Base-by-base conservation (phyloP, 345 rosid genomes). In the Euclidium syriacum region DNA sequence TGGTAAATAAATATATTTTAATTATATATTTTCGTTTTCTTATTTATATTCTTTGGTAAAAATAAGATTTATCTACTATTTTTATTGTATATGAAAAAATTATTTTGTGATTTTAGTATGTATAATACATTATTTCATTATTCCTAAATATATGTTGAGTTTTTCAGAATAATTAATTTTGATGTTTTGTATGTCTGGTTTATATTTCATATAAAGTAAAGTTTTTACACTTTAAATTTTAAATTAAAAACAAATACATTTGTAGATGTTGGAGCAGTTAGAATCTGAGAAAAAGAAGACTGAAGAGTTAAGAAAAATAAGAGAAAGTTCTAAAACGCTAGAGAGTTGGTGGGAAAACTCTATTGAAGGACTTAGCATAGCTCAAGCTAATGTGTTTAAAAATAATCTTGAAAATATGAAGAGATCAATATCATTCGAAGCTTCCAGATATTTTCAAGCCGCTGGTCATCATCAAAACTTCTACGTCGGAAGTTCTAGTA, bases 321-420 rank as follows among this genome's bases (percentile, higher is more conserved):
- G 62, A 47, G 70, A 64, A 33, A 65, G 48, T 0, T 49, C 66
- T 7, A 54, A 55, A 54, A 52, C 4, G 1, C 9, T 14, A 26
- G 65, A 51, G 38, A 30, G 52, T 35, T 81, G 90, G 87, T 84
- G 87, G 95, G 77, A 80, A 58, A 41, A 73, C 1, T 82, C 86
- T 1, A 23, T 71, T 1, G 80, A 76, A 1, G 73, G 60, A 29
- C 74, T 84, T 9, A 62, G 24, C 9, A 6, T 60, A 4, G 1
- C 24, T 4, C 79, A 82, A 62, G 72, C 76, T 6, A 48, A 68
- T 26, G 78, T 34, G 32, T 41, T 86, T 52, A 78, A 71, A 54
- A 20, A 30, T 6, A 39, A 71, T 0, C 53, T 89, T 30, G 77
- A 71, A 60, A 72, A 52, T 27, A 66, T 88, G 30, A 80, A 67